Base-by-base conservation (phyloP, 768 basidiomycete genomes). In the Calvatia gigantea region DNA sequence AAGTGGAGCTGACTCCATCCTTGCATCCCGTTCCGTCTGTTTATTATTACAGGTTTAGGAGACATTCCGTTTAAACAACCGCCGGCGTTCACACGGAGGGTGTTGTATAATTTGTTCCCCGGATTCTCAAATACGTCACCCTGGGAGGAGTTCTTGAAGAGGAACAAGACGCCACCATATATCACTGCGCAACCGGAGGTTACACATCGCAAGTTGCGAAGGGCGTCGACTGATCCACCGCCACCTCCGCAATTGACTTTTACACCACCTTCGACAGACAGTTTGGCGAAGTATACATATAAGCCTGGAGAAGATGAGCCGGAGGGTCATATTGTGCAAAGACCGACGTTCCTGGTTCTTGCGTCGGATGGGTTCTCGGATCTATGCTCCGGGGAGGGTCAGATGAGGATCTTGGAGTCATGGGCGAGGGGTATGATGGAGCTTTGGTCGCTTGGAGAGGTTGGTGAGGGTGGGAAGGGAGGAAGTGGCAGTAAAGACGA, bases 61-160 rank as follows among this genome's bases (percentile, higher is more conserved):
- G 86, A 87, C 61, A 81, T 83, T 55, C 83, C 84, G 33, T 87
- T 87, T 72, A 87, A 87, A 67, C 86, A 86, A 57, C 84, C 84
- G n/a, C 82, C 85, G 23, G 75, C 74, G 31, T 87, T 86, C 65
- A 86, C 83, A 17, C 75, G 84, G 37, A 79, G 83, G 9, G 81
- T 87, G 41, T 69, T 87, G 12, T 86, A 85, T 65, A 86, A 85
- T 63, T 73, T 87, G 39, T 76, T 80, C 54, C 83, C 84, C 14
- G 85, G 84, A 11, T 79, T 82, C 62, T 76, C 79, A 54, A 79
- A 84, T 54, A 83, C 73, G 38, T 80, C 81, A 1, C 81, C 73
- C 47, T 85, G 85, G 84, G 85, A 87, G 64, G 82, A 82, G 56
- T 85, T 86, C 59, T 75, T 87, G 31, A 72, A 75, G n/a, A 76